A percentile compares a stretch with the other conserved stretches of the same genome.
phyloP scores from a whole-genome alignment of 805 yeast genomes.

The Candida krabiensis region DNA sequence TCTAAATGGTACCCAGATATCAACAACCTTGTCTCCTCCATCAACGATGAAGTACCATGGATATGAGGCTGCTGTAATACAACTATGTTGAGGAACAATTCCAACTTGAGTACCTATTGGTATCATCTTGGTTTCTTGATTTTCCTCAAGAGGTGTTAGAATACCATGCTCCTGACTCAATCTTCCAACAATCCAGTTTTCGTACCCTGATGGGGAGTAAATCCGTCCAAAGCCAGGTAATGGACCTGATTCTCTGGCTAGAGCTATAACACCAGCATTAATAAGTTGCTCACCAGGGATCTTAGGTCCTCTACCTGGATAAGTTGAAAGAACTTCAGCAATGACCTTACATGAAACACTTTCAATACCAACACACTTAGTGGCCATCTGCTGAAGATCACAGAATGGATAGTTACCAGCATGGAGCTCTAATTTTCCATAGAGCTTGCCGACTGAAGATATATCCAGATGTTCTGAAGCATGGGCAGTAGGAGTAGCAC shows the following conservation, averaged over 20 bases:
- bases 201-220: slow-evolving; percentile 38
- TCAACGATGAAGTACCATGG: slow-evolving; percentile 58
- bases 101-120: slow-evolving; percentile 56
- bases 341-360: slow-evolving; percentile 53
- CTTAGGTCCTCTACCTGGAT: slow-evolving; percentile 53
- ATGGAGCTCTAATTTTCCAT: slow-evolving; percentile 61
- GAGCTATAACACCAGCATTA: slow-evolving; percentile 71
- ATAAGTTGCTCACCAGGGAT: slow-evolving; percentile 61
- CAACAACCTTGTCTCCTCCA: slow-evolving; percentile 47
- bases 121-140: slow-evolving; percentile 35
- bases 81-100: slow-evolving; percentile 68
- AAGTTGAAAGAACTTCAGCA: slow-evolving; percentile 59
- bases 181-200: slow-evolving; percentile 64
- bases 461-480: slow-evolving; percentile 39
- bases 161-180: slow-evolving; percentile 83
- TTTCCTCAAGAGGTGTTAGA: slow-evolving; percentile 44
- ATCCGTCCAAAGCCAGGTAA: slow-evolving; percentile 59
- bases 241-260: slow-evolving; percentile 65
- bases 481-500: slow-evolving; percentile 82
- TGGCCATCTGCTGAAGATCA: slow-evolving; percentile 76
- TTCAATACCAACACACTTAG: slow-evolving; percentile 50
- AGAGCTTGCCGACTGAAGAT: slow-evolving; percentile 16
- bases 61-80: slow-evolving; percentile 67
- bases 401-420: slow-evolving; percentile 80
- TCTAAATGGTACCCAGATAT: slow-evolving; percentile 65